Evolutionary conservation across 306 rosid species (phyloP).

Genomic region (Comarum palustre): DNA sequence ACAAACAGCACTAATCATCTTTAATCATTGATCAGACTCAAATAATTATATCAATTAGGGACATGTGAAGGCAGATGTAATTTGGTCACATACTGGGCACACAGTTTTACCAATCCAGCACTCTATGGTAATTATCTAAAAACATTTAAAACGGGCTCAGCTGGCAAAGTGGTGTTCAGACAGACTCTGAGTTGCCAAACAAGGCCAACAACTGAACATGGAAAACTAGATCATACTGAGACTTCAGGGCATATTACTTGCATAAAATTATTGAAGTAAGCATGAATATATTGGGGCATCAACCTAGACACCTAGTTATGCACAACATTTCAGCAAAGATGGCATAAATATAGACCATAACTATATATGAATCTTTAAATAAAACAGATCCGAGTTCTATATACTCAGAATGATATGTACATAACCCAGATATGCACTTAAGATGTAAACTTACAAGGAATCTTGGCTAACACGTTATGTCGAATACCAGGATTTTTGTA

Average conservation of each 20-base stretch:
- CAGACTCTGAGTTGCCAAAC: neutral
- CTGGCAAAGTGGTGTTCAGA: neutral
- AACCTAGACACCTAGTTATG: conserved; percentile 1
- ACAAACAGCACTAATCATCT: conserved; percentile 15
- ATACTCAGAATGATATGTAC: neutral
- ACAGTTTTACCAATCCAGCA: neutral
- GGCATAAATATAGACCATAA: neutral
- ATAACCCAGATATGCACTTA: neutral
- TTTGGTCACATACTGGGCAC: neutral
- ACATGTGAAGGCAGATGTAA: neutral
- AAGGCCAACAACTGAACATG: neutral
- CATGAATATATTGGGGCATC: neutral
- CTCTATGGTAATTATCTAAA: neutral
- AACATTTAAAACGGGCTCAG: neutral
- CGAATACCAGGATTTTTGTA: neutral
- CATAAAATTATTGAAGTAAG: neutral
- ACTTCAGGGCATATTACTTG: neutral
- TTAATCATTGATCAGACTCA: conserved; percentile 14
- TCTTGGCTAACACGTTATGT: neutral
- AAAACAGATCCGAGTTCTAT: neutral
- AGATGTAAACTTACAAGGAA: neutral
- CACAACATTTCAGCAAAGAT: neutral
- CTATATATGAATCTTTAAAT: no score
- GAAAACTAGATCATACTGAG: neutral
- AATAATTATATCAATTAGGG: conserved; percentile 5